Base-by-base conservation (phyloP, 139 green algal species). In the Chlorella vulgaris region DNA sequence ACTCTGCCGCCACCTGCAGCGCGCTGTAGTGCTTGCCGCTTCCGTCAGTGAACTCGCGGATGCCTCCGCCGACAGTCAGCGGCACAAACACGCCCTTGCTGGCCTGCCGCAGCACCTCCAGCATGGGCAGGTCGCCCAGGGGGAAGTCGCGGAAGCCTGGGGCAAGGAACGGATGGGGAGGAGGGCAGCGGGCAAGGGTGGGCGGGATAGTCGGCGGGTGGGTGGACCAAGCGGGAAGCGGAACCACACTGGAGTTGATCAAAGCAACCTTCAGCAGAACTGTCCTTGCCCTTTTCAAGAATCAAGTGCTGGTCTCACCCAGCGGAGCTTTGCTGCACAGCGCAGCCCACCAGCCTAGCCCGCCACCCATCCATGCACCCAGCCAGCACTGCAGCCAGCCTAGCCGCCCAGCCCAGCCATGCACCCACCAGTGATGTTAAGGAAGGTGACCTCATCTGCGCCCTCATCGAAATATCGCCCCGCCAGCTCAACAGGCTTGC, bases 11-110 rank as follows among this genome's bases (percentile, higher is more conserved):
- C 61, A 99, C 97, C 81, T 98, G 89, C n/a, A 99, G 84, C 8
- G 94, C 93, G 4, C 83, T 88, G 90, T 98, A 98, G 65, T 77
- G 81, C 36, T 80, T 85, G 62, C 94, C 95, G 7, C 88, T 78
- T 7, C 73, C 85, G 81, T 99, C 96, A 31, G 89, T 97, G 83
- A 99, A 98, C 51, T 91, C 93, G 10, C 93, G 78, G 85, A 99
- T 99, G 83, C 97, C 97, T 22, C 97, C 97, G 28, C 97, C 97
- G 38, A 99, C 94, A 28, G 97, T 99, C 21, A 99, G 88, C 7
- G 97, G 97, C 78, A 99, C 97, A 92, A 99, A 99, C 28, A 99
- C 95, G 15, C 91, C 93, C 90, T 98, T 91, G 50, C 88, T 95
- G 26, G 97, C 89, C 47, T 86, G 73, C 6, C 73, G 73, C 73